These are phyloP conservation scores for Wilhelminamyces savonicus DNA, from an alignment of 805 yeast species.

Conservation along the genomic window DNA sequence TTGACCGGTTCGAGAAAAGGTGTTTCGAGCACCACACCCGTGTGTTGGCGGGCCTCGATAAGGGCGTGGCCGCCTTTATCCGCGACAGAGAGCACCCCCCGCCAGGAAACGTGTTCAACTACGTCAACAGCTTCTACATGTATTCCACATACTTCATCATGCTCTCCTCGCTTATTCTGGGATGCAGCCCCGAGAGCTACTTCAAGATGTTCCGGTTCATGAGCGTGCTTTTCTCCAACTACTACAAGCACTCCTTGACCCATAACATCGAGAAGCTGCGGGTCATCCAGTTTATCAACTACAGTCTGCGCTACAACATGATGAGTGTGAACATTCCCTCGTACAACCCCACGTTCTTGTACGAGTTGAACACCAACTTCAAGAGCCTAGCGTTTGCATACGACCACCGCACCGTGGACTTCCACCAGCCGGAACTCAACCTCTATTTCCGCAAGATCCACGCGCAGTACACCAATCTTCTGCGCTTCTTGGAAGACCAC, in stretches of 20 bases:
- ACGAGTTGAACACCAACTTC: slow-evolving; percentile 2
- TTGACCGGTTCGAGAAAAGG: slow-evolving; percentile 3
- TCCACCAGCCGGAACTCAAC: not conserved
- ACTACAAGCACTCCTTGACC: slow-evolving; percentile 1
- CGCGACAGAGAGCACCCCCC: not conserved
- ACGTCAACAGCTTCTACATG: not conserved
- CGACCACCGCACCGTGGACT: not conserved
- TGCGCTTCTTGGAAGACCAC: slow-evolving; percentile 8
- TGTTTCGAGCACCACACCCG: slow-evolving; percentile 7
- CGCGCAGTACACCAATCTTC: slow-evolving; percentile 9
- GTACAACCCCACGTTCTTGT: slow-evolving; percentile 4
- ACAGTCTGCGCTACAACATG: slow-evolving; percentile 7
- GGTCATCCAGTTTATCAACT: slow-evolving; percentile 3
- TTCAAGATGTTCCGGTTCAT: slow-evolving; percentile 5
- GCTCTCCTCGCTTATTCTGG: slow-evolving; percentile 4
- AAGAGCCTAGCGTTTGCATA: not conserved
- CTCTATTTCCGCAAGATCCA: slow-evolving; percentile 2
- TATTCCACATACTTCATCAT: slow-evolving; percentile 3
- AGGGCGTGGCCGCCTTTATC: not conserved
- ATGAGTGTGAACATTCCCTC: slow-evolving; percentile 9
- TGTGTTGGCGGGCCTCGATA: not conserved
- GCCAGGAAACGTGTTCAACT: not conserved
- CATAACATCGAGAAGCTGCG: not conserved
- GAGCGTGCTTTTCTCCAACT: slow-evolving; percentile 2
- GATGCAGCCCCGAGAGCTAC: slow-evolving; percentile 7